Evolutionary conservation across 1,284 basidiomycete genomes (phyloP), one percentile per base, ranked within the genome.

Genomic region (Singerocomus rubriflavus): DNA sequence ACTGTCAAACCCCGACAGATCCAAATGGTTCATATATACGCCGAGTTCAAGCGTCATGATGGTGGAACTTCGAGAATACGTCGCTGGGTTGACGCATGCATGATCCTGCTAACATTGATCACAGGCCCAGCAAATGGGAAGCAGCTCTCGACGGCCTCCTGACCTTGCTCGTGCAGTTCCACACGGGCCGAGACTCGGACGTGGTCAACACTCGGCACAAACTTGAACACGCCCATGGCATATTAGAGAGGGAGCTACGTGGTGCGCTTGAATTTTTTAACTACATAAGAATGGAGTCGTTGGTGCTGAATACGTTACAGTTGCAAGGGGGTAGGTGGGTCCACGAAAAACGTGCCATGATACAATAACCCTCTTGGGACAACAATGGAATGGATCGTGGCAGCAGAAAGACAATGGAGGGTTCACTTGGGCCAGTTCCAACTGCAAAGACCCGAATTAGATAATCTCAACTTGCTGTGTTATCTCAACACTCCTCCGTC

Each of bases 401-500:
- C 36, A 8, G 33, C 37, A 27, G 30, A 16, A 45, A 37, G 17
- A 56, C 53, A 53, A 55, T 44, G 44, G 6, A 31, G 6, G 8
- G 21, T 10, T 27, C 7, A 46, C 21, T 50, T 48, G n/a, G 51
- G 13, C 38, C 51, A 11, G 17, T 16, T 21, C 21, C 21, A 21
- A 21, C 21, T 21, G 4, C 21, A 21, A 4, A 21, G 21, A 21
- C 21, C 21, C 21, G 21, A 21, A 21, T 21, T 21, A 21, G 21
- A 21, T 21, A 21, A 21, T 21, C 21, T 21, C 21, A 21, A 21
- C 21, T 21, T 46, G 45, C 4, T 46, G 30, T 13, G 44, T 32
- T 32, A 41, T 11, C 9, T 6, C 8, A 13, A 33, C 13, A 30
- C 8, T 7, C 29, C 21, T 9, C 33, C 35, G 26, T 10, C 3